Percentiles rank a stretch among this genome's conserved stretches.
These are phyloP conservation scores for Akebia trifoliata DNA, from an alignment of 164 flowering plant genomes.

Conservation along the genomic window DNA sequence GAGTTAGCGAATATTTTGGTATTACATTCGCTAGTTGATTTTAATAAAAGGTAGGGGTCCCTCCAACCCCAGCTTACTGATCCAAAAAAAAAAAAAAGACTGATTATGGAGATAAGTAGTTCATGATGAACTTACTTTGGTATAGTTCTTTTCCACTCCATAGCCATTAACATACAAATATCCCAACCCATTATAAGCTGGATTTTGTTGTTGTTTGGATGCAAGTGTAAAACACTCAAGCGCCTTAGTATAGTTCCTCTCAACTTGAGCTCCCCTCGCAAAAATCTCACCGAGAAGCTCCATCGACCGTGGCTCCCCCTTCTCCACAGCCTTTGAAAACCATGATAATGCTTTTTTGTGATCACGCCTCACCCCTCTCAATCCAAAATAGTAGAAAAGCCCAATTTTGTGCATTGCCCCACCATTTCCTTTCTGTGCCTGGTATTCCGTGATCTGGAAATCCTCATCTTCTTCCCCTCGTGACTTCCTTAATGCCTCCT, in stretches of 20 bases:
- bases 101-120: no score
- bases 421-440: constrained; percentile 90
- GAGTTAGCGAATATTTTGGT: no score
- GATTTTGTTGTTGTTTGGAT: constrained; percentile 59
- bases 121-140: constrained; percentile 54
- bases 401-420: constrained; percentile 90
- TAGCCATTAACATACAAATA: constrained; percentile 94
- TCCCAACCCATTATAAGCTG: constrained; percentile 95
- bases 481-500: constrained; percentile 77
- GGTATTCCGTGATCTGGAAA: constrained; percentile 90
- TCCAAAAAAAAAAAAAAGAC: not conserved
- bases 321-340: constrained; percentile 89
- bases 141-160: constrained; percentile 91
- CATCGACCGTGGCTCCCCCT: constrained; percentile 90
- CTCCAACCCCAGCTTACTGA: no score
- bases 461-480: constrained; percentile 98
- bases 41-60: no score
- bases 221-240: constrained; percentile 86
- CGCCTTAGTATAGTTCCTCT: constrained; percentile 85
- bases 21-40: no score
- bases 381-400: constrained; percentile 79
- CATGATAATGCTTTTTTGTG: constrained; percentile 71
- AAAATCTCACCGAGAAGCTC: constrained; percentile 97
- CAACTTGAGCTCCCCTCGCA: constrained; percentile 93
- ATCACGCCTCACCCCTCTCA: constrained; percentile 90